Base-by-base conservation (phyloP, 2,329 filamentous ascomycete species). In the Ophiostoma ips region DNA sequence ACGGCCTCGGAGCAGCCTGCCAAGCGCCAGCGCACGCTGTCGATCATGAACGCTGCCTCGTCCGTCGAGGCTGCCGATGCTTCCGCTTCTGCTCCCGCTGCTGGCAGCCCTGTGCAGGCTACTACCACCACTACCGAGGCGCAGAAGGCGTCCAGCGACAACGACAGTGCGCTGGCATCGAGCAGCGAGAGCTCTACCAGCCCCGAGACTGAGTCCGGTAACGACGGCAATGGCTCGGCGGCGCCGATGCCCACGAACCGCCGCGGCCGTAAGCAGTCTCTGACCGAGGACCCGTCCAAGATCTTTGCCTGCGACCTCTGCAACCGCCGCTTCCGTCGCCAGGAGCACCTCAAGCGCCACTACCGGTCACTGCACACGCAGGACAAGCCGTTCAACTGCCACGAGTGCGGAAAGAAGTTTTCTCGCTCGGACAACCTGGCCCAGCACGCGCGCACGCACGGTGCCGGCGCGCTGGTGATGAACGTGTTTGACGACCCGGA, bases 381-480 rank as follows among this genome's bases (percentile, higher is more conserved):
- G 63, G 92, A 96, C 65, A 98, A 96, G 81, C 92, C 92, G 5
- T 98, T 96, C 61, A 87, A 94, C 71, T 98, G 92, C 75, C 79
- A 81, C 57, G 90, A 98, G 71, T 98, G 92, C 62, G 90, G 92
- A 60, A 98, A 98, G 83, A 95, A 94, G 74, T 98, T 96, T 71
- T 96, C 90, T 18, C 84, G 92, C 60, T 94, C 87, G 59, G 92
- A 98, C 70, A 98, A 98, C 73, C 78, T 98, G 15, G 86, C 88
- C 21, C 92, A 98, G 70, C 92, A 98, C 65, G 83, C 92, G 56
- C 81, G 92, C 55, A 98, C 92, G 5, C 92, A 98, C 62, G 88
- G 88, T 51, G 84, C 82, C 52, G 87, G 88, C 55, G 86, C 88
- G 54, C 85, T 95, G 57, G 82, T 94, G 61, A 90, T 96, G 83